Evolutionary conservation across 305 asterid species (phyloP).

Genomic region (Withania somnifera): DNA sequence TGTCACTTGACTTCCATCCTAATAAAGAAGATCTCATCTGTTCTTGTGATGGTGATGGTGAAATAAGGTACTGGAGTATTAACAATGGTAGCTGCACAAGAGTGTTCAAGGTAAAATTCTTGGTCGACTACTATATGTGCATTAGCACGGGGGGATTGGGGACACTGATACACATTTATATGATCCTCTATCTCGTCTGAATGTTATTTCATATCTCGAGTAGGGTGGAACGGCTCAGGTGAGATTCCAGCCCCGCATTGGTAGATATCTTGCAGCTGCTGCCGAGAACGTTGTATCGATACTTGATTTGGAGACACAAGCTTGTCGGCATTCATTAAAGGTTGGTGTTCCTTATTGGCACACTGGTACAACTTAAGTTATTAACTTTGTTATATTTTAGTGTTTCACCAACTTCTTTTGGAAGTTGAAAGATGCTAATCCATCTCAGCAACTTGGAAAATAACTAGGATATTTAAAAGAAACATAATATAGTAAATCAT

Average conservation of each 20-base stretch:
- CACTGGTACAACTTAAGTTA: neutral
- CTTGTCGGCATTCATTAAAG: constrained; percentile 77
- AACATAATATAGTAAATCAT: neutral
- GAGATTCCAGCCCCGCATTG: constrained; percentile 92
- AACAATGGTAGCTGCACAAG: constrained; percentile 61
- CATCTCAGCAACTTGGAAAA: neutral
- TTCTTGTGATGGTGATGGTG: constrained; percentile 93
- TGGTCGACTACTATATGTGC: neutral
- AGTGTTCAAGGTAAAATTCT: constrained; percentile 58
- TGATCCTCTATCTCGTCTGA: neutral
- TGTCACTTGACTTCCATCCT: constrained; percentile 95
- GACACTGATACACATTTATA: neutral
- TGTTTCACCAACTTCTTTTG: neutral
- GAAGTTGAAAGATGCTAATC: neutral
- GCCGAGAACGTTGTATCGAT: constrained; percentile 81
- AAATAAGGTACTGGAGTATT: constrained; percentile 90
- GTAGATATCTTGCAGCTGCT: constrained; percentile 91
- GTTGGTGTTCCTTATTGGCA: constrained; percentile 18
- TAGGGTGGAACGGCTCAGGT: constrained; percentile 86
- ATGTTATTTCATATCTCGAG: constrained; percentile 7
- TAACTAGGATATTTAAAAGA: neutral
- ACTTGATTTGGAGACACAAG: constrained; percentile 69
- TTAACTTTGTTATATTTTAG: neutral
- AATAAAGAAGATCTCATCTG: constrained; percentile 88
- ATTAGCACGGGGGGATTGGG: neutral